A percentile compares a stretch with the other conserved stretches of the same genome.
Evolutionary conservation across 805 yeast species (phyloP).

Genomic region (Candida krabiensis): DNA sequence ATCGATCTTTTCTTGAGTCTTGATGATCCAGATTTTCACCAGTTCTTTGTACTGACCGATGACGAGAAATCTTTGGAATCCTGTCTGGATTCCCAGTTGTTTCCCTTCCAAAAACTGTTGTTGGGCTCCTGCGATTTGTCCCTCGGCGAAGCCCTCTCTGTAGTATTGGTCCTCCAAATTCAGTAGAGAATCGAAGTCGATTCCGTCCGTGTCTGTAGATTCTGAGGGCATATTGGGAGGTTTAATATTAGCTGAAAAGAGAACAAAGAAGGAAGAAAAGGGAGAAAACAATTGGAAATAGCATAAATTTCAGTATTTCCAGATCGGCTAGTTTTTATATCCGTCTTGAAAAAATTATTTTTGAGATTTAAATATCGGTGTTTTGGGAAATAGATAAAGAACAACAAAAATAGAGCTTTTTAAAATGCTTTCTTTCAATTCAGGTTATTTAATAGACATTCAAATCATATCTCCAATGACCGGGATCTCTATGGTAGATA

Average conservation of each 20-base stretch:
- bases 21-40: conserved; percentile 39
- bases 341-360: too few species aligned
- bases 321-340: too few species aligned
- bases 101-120: conserved; percentile 75
- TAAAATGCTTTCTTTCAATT: too few species aligned
- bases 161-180: conserved; percentile 65
- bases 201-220: conserved; percentile 29
- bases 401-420: too few species aligned
- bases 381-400: too few species aligned
- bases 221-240: conserved; percentile 21
- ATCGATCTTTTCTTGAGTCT: conserved; percentile 9
- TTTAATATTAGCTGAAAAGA: too few species aligned
- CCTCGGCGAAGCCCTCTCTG: conserved; percentile 70
- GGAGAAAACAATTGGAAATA: too few species aligned
- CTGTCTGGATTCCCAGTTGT: conserved; percentile 79
- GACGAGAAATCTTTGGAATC: conserved; percentile 66
- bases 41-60: conserved; percentile 67
- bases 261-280: neutral
- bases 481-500: too few species aligned
- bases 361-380: too few species aligned
- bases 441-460: too few species aligned
- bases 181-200: conserved; percentile 56
- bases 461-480: too few species aligned
- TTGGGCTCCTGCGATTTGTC: conserved; percentile 56
- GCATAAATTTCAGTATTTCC: too few species aligned